phyloP scores from a whole-genome alignment of 2,329 filamentous ascomycete genomes.

The Herpotrichia juniperi region DNA sequence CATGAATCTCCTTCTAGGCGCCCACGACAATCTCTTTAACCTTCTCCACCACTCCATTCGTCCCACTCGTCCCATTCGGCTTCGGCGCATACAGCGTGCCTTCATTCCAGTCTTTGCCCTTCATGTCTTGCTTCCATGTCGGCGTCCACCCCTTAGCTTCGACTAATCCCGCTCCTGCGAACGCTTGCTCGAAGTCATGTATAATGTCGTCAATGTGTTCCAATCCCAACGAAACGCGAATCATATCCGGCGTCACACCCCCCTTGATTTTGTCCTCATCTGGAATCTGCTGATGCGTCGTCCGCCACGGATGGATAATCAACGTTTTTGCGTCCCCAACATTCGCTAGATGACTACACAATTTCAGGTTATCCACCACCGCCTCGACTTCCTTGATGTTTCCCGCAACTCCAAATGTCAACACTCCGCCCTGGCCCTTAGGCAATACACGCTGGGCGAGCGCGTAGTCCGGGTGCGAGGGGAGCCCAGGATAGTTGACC shows the following conservation, averaged over 20 bases:
- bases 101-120: conserved; percentile 17
- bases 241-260: conserved; percentile 26
- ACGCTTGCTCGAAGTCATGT: conserved; percentile 29
- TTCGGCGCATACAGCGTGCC: conserved; percentile 23
- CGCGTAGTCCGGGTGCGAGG: conserved; percentile 25
- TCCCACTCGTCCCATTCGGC: conserved; percentile 2
- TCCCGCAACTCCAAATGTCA: conserved; percentile 30
- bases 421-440: conserved; percentile 29
- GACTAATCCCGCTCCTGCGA: conserved; percentile 15
- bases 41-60: not conserved
- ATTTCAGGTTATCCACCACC: conserved; percentile 30
- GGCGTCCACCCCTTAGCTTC: conserved; percentile 17
- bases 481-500: conserved; percentile 34
- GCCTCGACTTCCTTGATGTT: conserved; percentile 26
- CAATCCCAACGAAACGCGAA: conserved; percentile 23
- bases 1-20: not conserved
- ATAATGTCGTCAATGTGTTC: conserved; percentile 28
- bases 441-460: conserved; percentile 23
- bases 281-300: conserved; percentile 32
- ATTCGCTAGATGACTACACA: conserved; percentile 30
- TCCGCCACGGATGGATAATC: conserved; percentile 32
- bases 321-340: conserved; percentile 39
- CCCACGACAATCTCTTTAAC: not conserved
- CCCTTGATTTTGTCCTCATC: conserved; percentile 29
- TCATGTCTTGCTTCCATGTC: conserved; percentile 19